These are phyloP conservation scores for Cordyceps tenuipes DNA, from an alignment of 2,329 filamentous ascomycete species.

Conservation along the genomic window DNA sequence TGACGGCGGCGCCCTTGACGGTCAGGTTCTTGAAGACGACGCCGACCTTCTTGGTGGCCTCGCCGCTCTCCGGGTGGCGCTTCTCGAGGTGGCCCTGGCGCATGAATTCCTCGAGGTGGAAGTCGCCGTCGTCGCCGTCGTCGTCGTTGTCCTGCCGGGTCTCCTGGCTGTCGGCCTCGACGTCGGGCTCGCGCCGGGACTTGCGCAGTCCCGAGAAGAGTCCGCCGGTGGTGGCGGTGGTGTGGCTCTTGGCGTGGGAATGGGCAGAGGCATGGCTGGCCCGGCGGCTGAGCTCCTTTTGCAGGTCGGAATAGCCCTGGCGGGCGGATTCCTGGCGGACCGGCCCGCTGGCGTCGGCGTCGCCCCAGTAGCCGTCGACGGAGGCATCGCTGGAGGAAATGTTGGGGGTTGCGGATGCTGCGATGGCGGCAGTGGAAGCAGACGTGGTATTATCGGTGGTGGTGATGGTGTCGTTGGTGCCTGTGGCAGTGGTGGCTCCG, in stretches of 20 bases:
- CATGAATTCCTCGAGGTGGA: constrained; percentile 63
- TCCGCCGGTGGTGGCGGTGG: not conserved
- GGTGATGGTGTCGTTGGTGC: not conserved
- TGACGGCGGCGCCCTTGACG: constrained; percentile 61
- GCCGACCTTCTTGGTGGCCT: constrained; percentile 67
- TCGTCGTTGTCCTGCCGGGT: constrained; percentile 29
- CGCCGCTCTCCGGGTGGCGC: constrained; percentile 47
- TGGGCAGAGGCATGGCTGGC: constrained; percentile 9
- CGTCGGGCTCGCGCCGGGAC: constrained; percentile 4
- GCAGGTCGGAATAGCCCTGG: constrained; percentile 17
- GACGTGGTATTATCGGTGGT: not conserved
- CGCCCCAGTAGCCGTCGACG: constrained; percentile 20
- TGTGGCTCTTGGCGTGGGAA: constrained; percentile 4
- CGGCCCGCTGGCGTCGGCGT: constrained; percentile 16
- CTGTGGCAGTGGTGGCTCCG: not conserved
- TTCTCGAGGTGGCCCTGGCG: constrained; percentile 70
- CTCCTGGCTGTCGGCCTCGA: constrained; percentile 10
- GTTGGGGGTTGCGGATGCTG: not conserved
- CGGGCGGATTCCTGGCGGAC: constrained; percentile 14
- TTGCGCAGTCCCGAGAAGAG: constrained; percentile 1
- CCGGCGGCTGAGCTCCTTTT: constrained; percentile 18
- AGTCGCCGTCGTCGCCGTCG: constrained; percentile 45
- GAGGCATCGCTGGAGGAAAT: constrained; percentile 6
- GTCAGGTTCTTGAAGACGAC: constrained; percentile 70
- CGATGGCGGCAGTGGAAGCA: not conserved